Percentiles rank a stretch among this genome's conserved stretches.
phyloP scores from a whole-genome alignment of 495 filamentous ascomycete species.

The Acidiella bohemica region DNA sequence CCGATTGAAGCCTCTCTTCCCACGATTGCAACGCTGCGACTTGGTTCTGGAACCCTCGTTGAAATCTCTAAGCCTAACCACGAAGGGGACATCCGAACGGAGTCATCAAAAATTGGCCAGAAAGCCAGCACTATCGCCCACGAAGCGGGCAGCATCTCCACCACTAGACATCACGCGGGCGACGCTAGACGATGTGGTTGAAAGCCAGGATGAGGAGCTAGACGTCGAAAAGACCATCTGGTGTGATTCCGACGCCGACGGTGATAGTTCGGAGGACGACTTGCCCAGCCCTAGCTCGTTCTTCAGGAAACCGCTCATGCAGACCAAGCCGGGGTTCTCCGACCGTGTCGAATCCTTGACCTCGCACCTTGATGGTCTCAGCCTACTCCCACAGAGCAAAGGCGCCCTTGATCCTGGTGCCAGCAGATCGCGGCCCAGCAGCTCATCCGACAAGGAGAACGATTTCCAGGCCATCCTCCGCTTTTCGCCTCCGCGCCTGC shows the following conservation, averaged over 20 bases:
- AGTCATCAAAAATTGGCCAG: neutral
- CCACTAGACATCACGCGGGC: neutral
- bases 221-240: constrained; percentile 23
- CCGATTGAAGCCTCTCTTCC: too few relatives aligned
- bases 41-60: neutral
- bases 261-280: constrained; percentile 17
- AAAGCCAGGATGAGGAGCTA: neutral
- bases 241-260: constrained; percentile 15
- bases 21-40: neutral
- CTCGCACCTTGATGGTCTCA: neutral
- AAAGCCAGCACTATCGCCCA: neutral
- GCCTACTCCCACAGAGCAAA: too few relatives aligned
- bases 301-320: neutral
- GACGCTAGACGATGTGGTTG: neutral
- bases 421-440: constrained; percentile 16
- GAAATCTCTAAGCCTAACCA: neutral
- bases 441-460: constrained; percentile 21
- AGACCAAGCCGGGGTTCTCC: neutral
- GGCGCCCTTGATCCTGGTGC: neutral
- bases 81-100: neutral
- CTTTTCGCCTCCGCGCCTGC: constrained; percentile 24
- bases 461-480: constrained; percentile 7
- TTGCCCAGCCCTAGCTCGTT: constrained; percentile 13
- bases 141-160: neutral
- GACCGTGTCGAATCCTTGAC: neutral